phyloP scores from a whole-genome alignment of 352 stramenopile species.

The Peronosclerospora sorghi region DNA sequence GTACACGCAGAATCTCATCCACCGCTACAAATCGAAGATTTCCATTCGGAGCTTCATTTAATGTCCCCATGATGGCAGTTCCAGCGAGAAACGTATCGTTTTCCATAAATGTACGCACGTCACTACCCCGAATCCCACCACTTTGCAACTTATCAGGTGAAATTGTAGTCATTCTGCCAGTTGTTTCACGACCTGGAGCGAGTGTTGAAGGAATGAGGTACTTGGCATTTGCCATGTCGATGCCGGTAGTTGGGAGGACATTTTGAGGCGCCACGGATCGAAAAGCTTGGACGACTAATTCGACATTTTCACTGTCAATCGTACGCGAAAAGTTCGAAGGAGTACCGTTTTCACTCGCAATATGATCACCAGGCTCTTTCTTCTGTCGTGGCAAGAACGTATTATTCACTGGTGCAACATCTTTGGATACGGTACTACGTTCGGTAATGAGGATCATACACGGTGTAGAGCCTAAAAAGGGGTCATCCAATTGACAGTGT shows the following conservation, averaged over 20 bases:
- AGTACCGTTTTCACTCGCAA: constrained; percentile 1
- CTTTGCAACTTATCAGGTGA: constrained; percentile 11
- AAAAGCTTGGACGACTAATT: constrained; percentile 47
- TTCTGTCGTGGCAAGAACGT: constrained; percentile 7
- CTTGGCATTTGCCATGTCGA: constrained; percentile 69
- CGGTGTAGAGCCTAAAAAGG: constrained; percentile 30
- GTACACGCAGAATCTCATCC: constrained; percentile 70
- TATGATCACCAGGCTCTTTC: constrained; percentile 1
- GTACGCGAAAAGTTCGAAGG: constrained; percentile 7
- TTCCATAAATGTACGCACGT: constrained; percentile 38
- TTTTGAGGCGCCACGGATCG: constrained; percentile 32
- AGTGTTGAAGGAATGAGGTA: constrained; percentile 62
- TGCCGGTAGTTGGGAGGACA: constrained; percentile 42
- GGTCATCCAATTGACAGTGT: constrained; percentile 40
- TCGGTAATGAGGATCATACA: constrained; percentile 40
- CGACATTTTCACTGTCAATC: constrained; percentile 27
- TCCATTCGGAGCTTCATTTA: constrained; percentile 18
- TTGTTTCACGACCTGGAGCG: constrained; percentile 21
- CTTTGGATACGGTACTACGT: constrained; percentile 27
- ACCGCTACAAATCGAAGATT: constrained; percentile 48
- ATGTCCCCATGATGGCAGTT: constrained; percentile 12
- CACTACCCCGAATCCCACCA: constrained; percentile 17
- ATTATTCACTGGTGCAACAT: constrained; percentile 13
- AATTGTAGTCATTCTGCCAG: constrained; percentile 9
- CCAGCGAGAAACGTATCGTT: constrained; percentile 52